A percentile compares a stretch with the other conserved stretches of the same genome.
Conservation (phyloP, 2,329 filamentous ascomycete genomes). For the Arthrobotrys entomopaga region DNA sequence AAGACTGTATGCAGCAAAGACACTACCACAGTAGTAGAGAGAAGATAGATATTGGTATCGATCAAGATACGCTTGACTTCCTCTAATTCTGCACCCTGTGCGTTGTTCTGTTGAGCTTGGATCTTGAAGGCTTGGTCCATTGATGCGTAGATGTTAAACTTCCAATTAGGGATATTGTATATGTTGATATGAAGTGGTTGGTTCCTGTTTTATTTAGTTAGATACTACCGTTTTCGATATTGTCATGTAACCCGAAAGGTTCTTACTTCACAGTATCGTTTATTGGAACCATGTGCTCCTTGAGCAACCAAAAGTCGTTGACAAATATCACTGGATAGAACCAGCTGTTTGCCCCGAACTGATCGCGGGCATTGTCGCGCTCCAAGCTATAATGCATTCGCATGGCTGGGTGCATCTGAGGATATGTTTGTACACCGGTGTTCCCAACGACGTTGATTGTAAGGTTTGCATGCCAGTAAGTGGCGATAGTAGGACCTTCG, state of each 20-base stretch:
- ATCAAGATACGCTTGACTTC: constrained; percentile 96
- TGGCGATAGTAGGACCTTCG: constrained; percentile 75
- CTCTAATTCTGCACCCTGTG: constrained; percentile 93
- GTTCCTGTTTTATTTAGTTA: constrained; percentile 44
- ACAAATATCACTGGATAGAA: constrained; percentile 90
- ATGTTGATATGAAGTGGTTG: constrained; percentile 59
- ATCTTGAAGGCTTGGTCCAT: constrained; percentile 90
- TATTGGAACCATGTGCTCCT: constrained; percentile 86
- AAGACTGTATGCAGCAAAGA: constrained; percentile 92
- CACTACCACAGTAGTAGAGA: constrained; percentile 84
- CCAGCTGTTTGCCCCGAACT: constrained; percentile 87
- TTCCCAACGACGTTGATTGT: constrained; percentile 88
- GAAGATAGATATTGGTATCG: constrained; percentile 91
- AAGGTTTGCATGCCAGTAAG: constrained; percentile 95
- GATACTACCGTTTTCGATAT: not conserved
- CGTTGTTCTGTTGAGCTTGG: constrained; percentile 76
- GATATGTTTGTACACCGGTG: constrained; percentile 75
- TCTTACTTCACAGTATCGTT: constrained; percentile 84
- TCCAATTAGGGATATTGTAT: constrained; percentile 71
- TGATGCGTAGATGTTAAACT: constrained; percentile 84
- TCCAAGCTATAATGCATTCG: constrained; percentile 84
- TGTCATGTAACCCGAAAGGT: constrained; percentile 61
- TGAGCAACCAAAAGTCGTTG: constrained; percentile 98
- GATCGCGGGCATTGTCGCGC: constrained; percentile 81
- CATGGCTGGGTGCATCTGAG: constrained; percentile 75